A percentile compares a stretch with the other conserved stretches of the same genome.
phyloP scores from a whole-genome alignment of 768 basidiomycete species.

The Nevesoporus exiguus region DNA sequence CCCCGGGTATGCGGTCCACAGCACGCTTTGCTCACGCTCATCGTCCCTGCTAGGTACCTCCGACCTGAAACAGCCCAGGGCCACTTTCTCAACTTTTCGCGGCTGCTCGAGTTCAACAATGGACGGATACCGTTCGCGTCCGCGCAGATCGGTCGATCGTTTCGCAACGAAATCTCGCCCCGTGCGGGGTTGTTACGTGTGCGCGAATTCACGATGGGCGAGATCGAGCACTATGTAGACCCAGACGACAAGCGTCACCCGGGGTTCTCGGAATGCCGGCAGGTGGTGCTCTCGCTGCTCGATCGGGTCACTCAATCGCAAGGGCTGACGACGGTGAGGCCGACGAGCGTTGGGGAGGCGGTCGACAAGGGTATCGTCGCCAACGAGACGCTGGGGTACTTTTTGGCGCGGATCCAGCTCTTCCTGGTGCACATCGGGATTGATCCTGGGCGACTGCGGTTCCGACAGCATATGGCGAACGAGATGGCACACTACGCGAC shows the following conservation, averaged over 20 bases:
- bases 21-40: not conserved
- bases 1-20: conserved; percentile 58
- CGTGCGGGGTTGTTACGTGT: conserved; percentile 95
- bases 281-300: conserved; percentile 72
- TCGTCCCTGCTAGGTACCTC: conserved; percentile 62
- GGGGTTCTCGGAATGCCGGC: conserved; percentile 77
- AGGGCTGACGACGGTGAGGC: conserved; percentile 60
- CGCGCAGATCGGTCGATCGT: conserved; percentile 92
- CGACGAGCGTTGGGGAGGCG: conserved; percentile 84
- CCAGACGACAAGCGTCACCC: conserved; percentile 86
- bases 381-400: conserved; percentile 97
- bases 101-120: conserved; percentile 97
- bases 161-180: conserved; percentile 98
- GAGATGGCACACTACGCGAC: conserved; percentile 99
- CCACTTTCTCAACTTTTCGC: conserved; percentile 97
- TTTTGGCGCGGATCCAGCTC: conserved; percentile 86
- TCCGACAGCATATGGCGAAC: conserved; percentile 97
- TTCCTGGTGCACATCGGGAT: conserved; percentile 92
- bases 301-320: conserved; percentile 79
- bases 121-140: conserved; percentile 95
- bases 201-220: conserved; percentile 99
- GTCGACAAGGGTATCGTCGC: conserved; percentile 84
- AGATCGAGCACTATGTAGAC: conserved; percentile 99
- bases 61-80: conserved; percentile 98
- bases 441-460: conserved; percentile 75